Evolutionary conservation across 164 flowering plant genomes (phyloP).

Genomic region (Kingdonia uniflora): DNA sequence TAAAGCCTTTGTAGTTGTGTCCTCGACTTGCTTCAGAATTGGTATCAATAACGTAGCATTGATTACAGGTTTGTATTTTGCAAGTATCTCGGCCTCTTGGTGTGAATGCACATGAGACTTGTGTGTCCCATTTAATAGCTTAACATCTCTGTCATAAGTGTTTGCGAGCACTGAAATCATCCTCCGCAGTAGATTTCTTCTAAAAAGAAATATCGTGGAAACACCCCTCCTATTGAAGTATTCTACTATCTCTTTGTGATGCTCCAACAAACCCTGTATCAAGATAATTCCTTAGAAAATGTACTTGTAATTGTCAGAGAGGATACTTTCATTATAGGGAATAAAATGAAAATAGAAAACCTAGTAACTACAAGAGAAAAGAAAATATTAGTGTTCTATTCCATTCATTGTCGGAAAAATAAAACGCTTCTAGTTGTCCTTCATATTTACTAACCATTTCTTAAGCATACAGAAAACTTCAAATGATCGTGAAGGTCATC

Average conservation of each 20-base stretch:
- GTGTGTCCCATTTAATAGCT: constrained; percentile 60
- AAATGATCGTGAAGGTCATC: no score
- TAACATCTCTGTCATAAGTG: constrained; percentile 41
- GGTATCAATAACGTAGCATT: constrained; percentile 27
- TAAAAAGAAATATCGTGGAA: constrained; percentile 45
- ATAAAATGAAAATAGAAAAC: no score
- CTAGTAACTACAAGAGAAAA: no score
- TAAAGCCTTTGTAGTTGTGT: constrained; percentile 27
- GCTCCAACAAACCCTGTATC: constrained; percentile 32
- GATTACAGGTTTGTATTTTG: constrained; percentile 45
- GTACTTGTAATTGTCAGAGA: no score
- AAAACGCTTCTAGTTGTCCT: no score
- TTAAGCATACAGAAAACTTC: no score
- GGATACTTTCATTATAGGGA: no score
- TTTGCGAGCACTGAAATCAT: constrained; percentile 55
- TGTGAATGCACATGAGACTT: constrained; percentile 59
- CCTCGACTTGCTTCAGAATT: constrained; percentile 28
- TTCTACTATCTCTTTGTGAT: constrained; percentile 26
- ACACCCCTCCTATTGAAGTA: constrained; percentile 35
- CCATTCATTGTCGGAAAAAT: no score
- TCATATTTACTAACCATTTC: no score
- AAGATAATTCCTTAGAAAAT: not conserved
- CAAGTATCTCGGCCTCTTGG: constrained; percentile 50
- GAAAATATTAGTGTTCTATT: no score
- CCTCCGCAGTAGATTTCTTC: constrained; percentile 46